Percentiles rank a stretch among this genome's conserved stretches.
These are phyloP conservation scores for Rubroboletus pulcherrimus DNA, from an alignment of 768 basidiomycete species.

Conservation along the genomic window DNA sequence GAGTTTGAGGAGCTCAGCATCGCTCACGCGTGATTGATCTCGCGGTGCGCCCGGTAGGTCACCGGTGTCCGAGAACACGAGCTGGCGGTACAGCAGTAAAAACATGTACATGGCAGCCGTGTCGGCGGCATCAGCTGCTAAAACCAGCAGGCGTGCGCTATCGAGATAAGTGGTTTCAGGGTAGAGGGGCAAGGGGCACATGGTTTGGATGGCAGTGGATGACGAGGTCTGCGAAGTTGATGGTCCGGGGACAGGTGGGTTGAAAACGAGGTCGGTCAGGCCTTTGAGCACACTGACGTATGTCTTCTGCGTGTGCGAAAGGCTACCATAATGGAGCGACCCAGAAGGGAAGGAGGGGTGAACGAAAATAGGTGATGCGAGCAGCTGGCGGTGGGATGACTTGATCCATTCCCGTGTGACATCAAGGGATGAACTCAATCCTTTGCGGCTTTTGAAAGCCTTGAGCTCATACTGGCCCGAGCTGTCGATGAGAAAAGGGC, in stretches of 20 bases:
- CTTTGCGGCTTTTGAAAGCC: constrained; percentile 63
- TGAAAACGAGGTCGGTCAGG: constrained; percentile 63
- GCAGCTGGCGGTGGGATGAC: constrained; percentile 47
- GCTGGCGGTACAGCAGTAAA: constrained; percentile 74
- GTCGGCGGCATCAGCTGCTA: constrained; percentile 73
- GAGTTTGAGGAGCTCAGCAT: constrained; percentile 52
- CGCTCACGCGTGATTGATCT: constrained; percentile 41
- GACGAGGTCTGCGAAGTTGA: constrained; percentile 30
- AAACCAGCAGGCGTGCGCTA: constrained; percentile 57
- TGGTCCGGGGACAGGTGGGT: constrained; percentile 41
- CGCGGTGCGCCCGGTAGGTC: constrained; percentile 28
- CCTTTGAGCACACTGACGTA: constrained; percentile 57
- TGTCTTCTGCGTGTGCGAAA: constrained; percentile 42
- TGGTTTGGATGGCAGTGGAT: constrained; percentile 30
- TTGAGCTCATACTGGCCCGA: constrained; percentile 78
- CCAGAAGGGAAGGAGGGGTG: constrained; percentile 44
- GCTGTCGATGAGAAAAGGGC: constrained; percentile 81
- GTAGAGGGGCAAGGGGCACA: constrained; percentile 41
- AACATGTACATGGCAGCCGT: constrained; percentile 75
- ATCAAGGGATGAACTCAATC: constrained; percentile 41
- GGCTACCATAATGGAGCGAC: constrained; percentile 39
- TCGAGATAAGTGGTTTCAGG: constrained; percentile 85
- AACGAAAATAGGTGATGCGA: constrained; percentile 37
- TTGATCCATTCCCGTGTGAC: constrained; percentile 66
- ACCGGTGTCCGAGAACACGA: constrained; percentile 49